Evolutionary conservation across 306 rosid genomes (phyloP).

Genomic region (Pterocarpus santalinus): DNA sequence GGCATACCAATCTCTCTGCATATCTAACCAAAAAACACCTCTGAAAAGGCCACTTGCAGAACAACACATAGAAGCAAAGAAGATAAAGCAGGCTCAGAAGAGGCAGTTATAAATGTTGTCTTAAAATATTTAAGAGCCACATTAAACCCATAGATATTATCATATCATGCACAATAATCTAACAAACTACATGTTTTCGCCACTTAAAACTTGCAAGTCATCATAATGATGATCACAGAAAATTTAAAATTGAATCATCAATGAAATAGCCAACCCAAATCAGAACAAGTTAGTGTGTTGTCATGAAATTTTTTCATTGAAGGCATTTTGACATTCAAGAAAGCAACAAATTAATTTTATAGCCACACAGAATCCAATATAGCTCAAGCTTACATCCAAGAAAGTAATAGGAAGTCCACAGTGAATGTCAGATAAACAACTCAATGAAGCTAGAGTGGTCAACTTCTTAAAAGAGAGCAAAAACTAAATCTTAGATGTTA

Average conservation of each 20-base stretch:
- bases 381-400: constrained; percentile 30
- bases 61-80: background rate
- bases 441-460: constrained; percentile 21
- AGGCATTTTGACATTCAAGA: constrained; percentile 22
- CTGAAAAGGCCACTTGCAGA: background rate
- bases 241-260: constrained; percentile 3
- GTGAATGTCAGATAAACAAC: constrained; percentile 13
- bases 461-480: constrained; percentile 22
- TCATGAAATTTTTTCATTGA: background rate
- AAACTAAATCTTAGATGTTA: background rate
- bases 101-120: constrained; percentile 14
- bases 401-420: constrained; percentile 29
- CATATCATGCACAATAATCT: constrained; percentile 16
- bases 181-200: background rate
- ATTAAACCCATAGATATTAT: background rate
- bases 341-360: constrained; percentile 29
- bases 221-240: constrained; percentile 2
- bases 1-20: background rate
- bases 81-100: constrained; percentile 26
- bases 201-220: constrained; percentile 14
- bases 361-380: constrained; percentile 34
- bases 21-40: background rate
- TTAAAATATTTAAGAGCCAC: constrained; percentile 15
- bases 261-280: constrained; percentile 11
- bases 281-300: background rate